Base-by-base conservation (phyloP, 1,284 basidiomycete genomes). In the Cutaneotrichosporon spelunceum region DNA sequence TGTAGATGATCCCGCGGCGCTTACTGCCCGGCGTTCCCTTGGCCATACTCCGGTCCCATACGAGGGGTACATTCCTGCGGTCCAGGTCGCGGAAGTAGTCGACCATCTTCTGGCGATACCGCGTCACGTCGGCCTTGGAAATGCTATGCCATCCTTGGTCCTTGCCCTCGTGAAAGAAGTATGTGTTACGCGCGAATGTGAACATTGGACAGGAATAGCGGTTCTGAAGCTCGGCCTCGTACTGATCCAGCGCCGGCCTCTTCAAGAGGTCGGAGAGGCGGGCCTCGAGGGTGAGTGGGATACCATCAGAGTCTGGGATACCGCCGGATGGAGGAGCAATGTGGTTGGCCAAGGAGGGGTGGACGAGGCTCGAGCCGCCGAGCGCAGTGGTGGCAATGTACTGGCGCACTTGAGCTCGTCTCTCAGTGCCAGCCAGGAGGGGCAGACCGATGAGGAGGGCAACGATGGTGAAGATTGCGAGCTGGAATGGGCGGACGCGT, bases 1-100 rank as follows among this genome's bases (percentile, higher is more conserved):
- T 79, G 61, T 78, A 73, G 53, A 81, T 80, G 54, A 81, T 72
- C 3, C 80, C 80, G 44, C 77, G 65, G 53, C 72, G 66, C 56
- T 68, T 56, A n/a, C 68, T 60, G 21, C 44, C 30, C 11, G 73
- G 70, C 2, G 68, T 70, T 24, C 68, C 65, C 4, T 60, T 60
- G 56, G 75, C 74, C 62, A 76, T 68, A 7, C 66, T 62, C 52
- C 68, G 60, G 23, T 72, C 70, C 66, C 79, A 80, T 6, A 81
- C 71, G 45, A 81, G 57, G 30, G 67, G 69, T 9, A 67, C 66
- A 4, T 78, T 76, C 36, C 74, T 68, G 6, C 70, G 60, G 59
- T 79, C 77, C 13, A 78, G 68, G 10, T 63, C 55, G 47, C 73
- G 69, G 44, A 81, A 68, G 61, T 77, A 73, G 19, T 76, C 69